Evolutionary conservation across 768 basidiomycete species (phyloP).

Genomic region (Tylopilus intermedius): DNA sequence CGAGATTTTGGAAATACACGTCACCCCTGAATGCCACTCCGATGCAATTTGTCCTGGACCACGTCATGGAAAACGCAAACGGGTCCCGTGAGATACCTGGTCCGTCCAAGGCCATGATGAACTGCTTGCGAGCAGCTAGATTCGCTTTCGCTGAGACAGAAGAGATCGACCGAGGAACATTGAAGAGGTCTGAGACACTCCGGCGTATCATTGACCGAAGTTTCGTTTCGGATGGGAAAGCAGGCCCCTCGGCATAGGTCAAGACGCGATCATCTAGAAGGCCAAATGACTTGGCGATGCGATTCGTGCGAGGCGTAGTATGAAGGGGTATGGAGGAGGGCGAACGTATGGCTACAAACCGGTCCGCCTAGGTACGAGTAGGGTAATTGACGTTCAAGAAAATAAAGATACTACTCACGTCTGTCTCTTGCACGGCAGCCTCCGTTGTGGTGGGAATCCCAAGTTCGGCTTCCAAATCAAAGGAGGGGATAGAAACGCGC

Average conservation of each 20-base stretch:
- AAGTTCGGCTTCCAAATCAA: conserved; percentile 35
- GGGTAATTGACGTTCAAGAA: not conserved
- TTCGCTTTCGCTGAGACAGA: conserved; percentile 55
- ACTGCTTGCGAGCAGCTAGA: conserved; percentile 49
- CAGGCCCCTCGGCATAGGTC: conserved; percentile 42
- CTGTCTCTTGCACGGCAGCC: conserved; percentile 23
- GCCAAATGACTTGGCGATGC: conserved; percentile 60
- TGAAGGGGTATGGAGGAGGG: conserved; percentile 51
- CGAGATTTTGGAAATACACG: conserved; percentile 60
- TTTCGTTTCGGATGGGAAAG: conserved; percentile 33
- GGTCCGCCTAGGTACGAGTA: conserved; percentile 42
- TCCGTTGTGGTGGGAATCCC: conserved; percentile 16
- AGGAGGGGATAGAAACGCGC: conserved; percentile 37
- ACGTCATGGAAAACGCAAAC: conserved; percentile 55
- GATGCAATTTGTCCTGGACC: conserved; percentile 56
- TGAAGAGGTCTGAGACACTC: conserved; percentile 50
- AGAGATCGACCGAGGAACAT: conserved; percentile 25
- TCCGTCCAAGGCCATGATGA: conserved; percentile 57
- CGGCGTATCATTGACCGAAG: conserved; percentile 47
- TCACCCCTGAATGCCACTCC: conserved; percentile 58
- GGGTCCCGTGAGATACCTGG: conserved; percentile 54
- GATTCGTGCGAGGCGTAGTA: conserved; percentile 60
- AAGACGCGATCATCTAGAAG: conserved; percentile 53
- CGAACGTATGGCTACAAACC: conserved; percentile 55
- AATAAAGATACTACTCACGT: conserved; percentile 20